These are phyloP conservation scores for Aspergillus tanneri DNA, from an alignment of 2,329 filamentous ascomycete species.

Conservation along the genomic window DNA sequence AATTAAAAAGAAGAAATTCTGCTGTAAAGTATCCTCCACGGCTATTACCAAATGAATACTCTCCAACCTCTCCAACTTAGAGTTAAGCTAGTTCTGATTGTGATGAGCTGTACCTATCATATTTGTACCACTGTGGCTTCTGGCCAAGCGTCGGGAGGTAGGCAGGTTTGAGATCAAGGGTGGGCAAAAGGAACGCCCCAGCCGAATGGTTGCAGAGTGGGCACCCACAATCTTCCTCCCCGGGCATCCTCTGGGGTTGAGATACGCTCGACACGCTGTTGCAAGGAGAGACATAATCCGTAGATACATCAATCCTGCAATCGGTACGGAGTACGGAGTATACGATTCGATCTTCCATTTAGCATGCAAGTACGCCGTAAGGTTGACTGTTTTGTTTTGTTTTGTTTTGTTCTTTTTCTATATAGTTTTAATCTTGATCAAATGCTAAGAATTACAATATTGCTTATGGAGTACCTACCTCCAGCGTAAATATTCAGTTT, in stretches of 20 bases:
- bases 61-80: slow-evolving; percentile 10
- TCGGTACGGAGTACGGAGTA: not conserved
- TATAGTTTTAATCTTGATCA: not conserved
- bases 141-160: not conserved
- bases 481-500: no score
- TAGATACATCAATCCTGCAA: not conserved
- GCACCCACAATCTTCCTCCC: slow-evolving; percentile 5
- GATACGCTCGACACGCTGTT: no score
- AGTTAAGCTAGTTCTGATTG: slow-evolving; percentile 17
- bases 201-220: slow-evolving; percentile 19
- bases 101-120: slow-evolving; percentile 21
- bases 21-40: no score
- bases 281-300: not conserved
- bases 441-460: no score
- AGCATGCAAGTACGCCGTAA: not conserved
- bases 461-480: no score
- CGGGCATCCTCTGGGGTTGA: no score
- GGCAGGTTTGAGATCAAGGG: not conserved
- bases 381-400: not conserved
- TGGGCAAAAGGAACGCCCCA: slow-evolving; percentile 9
- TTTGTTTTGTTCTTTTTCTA: not conserved
- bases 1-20: not conserved
- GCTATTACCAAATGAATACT: no score
- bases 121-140: slow-evolving; percentile 6
- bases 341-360: not conserved